A percentile compares a stretch with the other conserved stretches of the same genome.
phyloP scores from a whole-genome alignment of 768 basidiomycete genomes.

The Mycena vulgaris region DNA sequence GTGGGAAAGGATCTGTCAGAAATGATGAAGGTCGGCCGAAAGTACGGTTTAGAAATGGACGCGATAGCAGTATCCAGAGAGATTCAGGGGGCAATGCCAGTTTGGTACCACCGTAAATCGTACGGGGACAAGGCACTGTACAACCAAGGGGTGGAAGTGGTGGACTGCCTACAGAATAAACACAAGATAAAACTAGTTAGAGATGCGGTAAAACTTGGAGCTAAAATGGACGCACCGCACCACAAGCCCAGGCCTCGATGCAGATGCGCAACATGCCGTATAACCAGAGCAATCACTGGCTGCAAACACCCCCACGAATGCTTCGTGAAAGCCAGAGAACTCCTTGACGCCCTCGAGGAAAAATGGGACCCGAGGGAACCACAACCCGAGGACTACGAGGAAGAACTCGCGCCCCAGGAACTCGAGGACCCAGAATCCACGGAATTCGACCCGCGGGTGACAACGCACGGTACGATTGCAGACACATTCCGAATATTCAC shows the following conservation, averaged over 20 bases:
- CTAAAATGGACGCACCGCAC: background rate
- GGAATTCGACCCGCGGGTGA: background rate
- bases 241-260: background rate
- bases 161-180: background rate
- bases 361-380: background rate
- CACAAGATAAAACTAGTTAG: background rate
- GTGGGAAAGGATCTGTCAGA: background rate
- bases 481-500: too few species aligned
- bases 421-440: background rate
- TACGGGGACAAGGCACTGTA: background rate
- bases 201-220: background rate
- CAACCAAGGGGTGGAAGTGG: background rate
- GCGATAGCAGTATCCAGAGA: constrained; percentile 13
- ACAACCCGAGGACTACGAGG: background rate
- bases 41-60: constrained; percentile 9
- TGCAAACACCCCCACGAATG: background rate
- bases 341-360: too few species aligned
- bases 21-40: constrained; percentile 5
- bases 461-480: too few species aligned
- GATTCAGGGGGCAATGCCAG: constrained; percentile 11
- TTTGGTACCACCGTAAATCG: constrained; percentile 10
- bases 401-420: background rate
- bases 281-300: background rate
- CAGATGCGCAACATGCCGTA: background rate
- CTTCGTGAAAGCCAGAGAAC: background rate